Percentiles rank a stretch among this genome's conserved stretches.
phyloP scores from a whole-genome alignment of 176 grass and related monocot genomes.

The Urochloa ruziziensis region DNA sequence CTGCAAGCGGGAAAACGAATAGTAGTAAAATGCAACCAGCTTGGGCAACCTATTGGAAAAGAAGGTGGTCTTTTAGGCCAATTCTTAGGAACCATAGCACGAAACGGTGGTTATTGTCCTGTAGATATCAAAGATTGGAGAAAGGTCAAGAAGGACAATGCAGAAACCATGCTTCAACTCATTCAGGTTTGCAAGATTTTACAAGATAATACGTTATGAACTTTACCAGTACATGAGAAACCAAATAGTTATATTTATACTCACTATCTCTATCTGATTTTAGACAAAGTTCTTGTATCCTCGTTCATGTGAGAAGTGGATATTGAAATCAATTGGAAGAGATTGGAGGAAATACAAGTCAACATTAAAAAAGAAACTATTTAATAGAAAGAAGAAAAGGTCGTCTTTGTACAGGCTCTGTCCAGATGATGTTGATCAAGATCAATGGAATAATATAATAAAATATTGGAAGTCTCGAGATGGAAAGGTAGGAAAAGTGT shows the following conservation, averaged over 20 bases:
- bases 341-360: slow-evolving; percentile 11
- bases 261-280: neutral
- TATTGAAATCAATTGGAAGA: neutral
- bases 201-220: neutral
- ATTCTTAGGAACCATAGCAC: slow-evolving; percentile 5
- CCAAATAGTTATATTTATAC: neutral
- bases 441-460: neutral
- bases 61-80: slow-evolving; percentile 15
- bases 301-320: neutral
- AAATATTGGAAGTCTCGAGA: neutral
- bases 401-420: neutral
- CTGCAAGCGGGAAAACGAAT: neutral
- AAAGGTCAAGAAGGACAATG: neutral
- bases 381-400: neutral
- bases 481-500: neutral
- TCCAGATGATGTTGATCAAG: neutral
- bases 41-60: slow-evolving; percentile 6
- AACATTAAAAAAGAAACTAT: neutral
- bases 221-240: no score
- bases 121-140: neutral
- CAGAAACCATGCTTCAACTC: neutral
- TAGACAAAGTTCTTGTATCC: slow-evolving; percentile 19
- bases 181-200: neutral
- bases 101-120: neutral
- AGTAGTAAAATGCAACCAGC: neutral